phyloP scores from a whole-genome alignment of 2,329 filamentous ascomycete genomes.

The Helotiales sp. region DNA sequence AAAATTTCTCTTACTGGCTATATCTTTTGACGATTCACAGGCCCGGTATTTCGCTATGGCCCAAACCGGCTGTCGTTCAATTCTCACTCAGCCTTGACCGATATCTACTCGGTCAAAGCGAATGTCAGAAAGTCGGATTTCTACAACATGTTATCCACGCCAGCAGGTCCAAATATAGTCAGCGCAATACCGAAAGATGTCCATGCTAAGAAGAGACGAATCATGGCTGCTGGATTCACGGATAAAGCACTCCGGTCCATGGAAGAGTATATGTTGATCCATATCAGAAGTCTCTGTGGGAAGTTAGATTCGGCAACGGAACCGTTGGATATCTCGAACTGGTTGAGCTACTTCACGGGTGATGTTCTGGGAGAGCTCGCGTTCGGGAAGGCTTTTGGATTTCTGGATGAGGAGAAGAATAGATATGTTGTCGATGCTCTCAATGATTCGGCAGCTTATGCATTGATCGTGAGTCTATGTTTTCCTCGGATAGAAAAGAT shows the following conservation, averaged over 20 bases:
- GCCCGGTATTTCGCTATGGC: conserved; percentile 66
- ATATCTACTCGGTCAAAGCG: conserved; percentile 18
- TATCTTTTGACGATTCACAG: conserved; percentile 44
- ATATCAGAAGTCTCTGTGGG: conserved; percentile 60
- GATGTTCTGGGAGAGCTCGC: conserved; percentile 9
- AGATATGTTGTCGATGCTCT: background rate
- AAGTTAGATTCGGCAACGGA: conserved; percentile 28
- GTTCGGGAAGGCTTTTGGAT: conserved; percentile 1
- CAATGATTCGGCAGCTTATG: background rate
- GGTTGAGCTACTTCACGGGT: conserved; percentile 9
- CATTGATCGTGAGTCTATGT: background rate
- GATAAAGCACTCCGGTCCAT: conserved; percentile 23
- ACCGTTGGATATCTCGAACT: conserved; percentile 21
- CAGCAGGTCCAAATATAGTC: conserved; percentile 65
- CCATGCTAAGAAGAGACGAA: conserved; percentile 68
- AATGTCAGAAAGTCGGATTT: conserved; percentile 17
- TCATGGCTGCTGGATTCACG: conserved; percentile 66
- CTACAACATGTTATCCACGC: conserved; percentile 39
- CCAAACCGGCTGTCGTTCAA: conserved; percentile 41
- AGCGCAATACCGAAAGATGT: conserved; percentile 71
- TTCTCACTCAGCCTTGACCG: conserved; percentile 11
- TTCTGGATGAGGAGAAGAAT: background rate
- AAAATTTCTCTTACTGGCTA: conserved; percentile 23
- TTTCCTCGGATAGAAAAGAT: background rate
- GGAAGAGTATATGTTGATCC: conserved; percentile 21